Base-by-base conservation (phyloP, 768 basidiomycete species). In the Boletus rubescentipes region DNA sequence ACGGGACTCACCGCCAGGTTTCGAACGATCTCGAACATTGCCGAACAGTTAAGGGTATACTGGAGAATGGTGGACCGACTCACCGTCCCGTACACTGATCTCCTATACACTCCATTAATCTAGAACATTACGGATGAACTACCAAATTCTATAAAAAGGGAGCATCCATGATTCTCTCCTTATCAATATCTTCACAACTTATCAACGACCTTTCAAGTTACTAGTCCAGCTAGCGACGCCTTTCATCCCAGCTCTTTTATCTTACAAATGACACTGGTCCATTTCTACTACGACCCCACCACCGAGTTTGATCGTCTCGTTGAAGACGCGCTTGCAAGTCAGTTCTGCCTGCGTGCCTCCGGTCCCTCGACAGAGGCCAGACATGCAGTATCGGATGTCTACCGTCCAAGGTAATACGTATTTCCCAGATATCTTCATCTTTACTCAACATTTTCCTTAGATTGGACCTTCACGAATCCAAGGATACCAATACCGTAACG, bases 391-490 rank as follows among this genome's bases (percentile, higher is more conserved):
- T 21, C 37, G 1, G n/a, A 46, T 1, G 21, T 18, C 11, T 53
- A 54, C 41, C 42, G 21, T 14, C 70, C 72, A n/a, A 73, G 53
- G 71, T 67, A 48, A 29, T 29, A 2, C 5, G 15, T 0, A 4
- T 5, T 43, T 2, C 29, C 31, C 9, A 5, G 12, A 21, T 34
- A 7, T 12, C 4, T 2, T 4, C 9, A 21, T 16, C 9, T 12
- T 10, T 15, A n/a, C 9, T 36, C 4, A 51, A 42, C 1, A 3
- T 3, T 31, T 10, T 16, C 37, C 31, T n/a, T 10, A 77, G 75
- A 40, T 60, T 83, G 72, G 75, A 84, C 57, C 49, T 84, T 2
- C 70, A 77, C 47, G 79, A 81, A 61, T 71, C 76, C 46, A 57
- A 70, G 15, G 71, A 74, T 1, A 60, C 62, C n/a, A 76, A 77